Percentiles rank a stretch among this genome's conserved stretches.
These are phyloP conservation scores for Asclepias syriaca DNA, from an alignment of 257 asterid genomes.

Conservation along the genomic window DNA sequence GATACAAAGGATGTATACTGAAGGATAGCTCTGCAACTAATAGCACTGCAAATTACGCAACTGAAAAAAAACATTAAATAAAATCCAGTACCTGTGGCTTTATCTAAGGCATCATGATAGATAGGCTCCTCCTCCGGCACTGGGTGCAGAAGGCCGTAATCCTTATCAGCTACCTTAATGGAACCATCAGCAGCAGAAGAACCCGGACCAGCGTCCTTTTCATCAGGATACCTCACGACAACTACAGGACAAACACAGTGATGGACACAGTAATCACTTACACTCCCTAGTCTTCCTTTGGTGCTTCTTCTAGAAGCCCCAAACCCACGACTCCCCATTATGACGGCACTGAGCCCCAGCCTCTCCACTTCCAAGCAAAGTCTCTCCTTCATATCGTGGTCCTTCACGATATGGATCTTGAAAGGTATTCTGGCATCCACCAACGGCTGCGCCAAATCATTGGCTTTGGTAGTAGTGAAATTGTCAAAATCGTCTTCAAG, in stretches of 20 bases:
- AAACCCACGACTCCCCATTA: constrained; percentile 44
- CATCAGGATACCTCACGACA: constrained; percentile 41
- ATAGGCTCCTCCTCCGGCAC: constrained; percentile 34
- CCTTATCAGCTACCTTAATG: constrained; percentile 10
- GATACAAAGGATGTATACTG: background rate
- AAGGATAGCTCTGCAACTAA: background rate
- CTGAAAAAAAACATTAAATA: too few species aligned
- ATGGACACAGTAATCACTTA: constrained; percentile 40
- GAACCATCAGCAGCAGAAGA: constrained; percentile 11
- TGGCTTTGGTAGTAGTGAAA: constrained; percentile 27
- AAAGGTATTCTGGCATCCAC: constrained; percentile 30
- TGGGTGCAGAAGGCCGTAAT: constrained; percentile 10
- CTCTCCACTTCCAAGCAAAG: constrained; percentile 44
- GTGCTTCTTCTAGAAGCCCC: constrained; percentile 29
- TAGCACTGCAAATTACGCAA: background rate
- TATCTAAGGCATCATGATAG: constrained; percentile 32
- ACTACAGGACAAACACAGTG: constrained; percentile 46
- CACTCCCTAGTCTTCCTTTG: constrained; percentile 40
- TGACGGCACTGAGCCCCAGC: constrained; percentile 34
- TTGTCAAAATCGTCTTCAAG: constrained; percentile 34
- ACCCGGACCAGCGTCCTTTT: constrained; percentile 21
- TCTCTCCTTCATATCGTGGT: constrained; percentile 46
- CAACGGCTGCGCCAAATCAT: constrained; percentile 29
- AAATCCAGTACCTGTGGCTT: constrained; percentile 10
- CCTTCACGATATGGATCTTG: constrained; percentile 38